Evolutionary conservation across 1,139 yeast genomes (phyloP).

Genomic region (Saccharomycopsis hybrid): DNA sequence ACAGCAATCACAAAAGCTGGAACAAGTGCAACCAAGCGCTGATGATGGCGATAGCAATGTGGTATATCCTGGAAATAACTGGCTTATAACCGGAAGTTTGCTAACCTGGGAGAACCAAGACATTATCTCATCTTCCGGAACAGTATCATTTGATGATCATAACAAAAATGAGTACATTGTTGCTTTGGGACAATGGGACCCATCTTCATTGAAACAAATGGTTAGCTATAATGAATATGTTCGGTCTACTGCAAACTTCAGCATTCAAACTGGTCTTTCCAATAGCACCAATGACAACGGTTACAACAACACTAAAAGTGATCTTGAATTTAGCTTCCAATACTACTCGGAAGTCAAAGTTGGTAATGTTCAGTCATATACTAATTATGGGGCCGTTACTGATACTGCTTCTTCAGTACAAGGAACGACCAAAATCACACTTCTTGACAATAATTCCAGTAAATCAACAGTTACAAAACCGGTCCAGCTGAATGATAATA

Average conservation of each 20-base stretch:
- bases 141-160: no score
- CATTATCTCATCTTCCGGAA: no score
- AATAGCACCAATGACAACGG: no score
- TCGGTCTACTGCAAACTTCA: no score
- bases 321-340: not conserved
- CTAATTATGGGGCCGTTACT: not conserved
- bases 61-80: slow-evolving; percentile 40
- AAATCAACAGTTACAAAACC: no score
- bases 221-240: no score
- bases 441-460: not conserved
- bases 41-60: not conserved
- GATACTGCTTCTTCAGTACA: not conserved
- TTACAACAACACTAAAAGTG: no score
- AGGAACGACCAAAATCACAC: not conserved
- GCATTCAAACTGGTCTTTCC: no score
- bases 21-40: not conserved
- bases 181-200: no score
- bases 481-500: no score
- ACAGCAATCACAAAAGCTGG: not conserved
- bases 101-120: slow-evolving; percentile 50
- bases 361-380: not conserved
- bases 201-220: no score
- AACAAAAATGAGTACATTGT: no score
- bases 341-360: not conserved
- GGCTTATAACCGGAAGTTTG: slow-evolving; percentile 67